phyloP scores from a whole-genome alignment of 352 stramenopile genomes.

The Phytophthora pluvialis region DNA sequence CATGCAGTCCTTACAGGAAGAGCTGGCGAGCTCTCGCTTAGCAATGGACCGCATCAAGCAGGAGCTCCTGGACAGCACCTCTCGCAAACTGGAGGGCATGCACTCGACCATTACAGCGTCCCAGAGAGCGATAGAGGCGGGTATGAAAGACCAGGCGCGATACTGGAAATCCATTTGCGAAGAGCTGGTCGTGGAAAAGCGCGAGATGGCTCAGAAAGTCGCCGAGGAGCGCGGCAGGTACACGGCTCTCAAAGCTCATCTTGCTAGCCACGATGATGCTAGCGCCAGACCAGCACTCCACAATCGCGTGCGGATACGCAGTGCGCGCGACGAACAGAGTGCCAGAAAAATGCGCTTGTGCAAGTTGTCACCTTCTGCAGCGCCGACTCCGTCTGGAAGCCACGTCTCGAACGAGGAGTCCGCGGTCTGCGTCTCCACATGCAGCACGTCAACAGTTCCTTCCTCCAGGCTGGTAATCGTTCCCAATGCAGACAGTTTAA shows the following conservation, averaged over 20 bases:
- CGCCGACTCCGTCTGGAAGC: slow-evolving; percentile 3
- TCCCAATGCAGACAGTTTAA: slow-evolving; percentile 10
- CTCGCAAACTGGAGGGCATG: slow-evolving; percentile 35
- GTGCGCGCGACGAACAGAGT: neutral
- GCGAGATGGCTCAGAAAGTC: slow-evolving; percentile 48
- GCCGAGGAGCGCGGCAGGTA: slow-evolving; percentile 54
- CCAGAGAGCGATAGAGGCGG: slow-evolving; percentile 37
- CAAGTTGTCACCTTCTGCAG: slow-evolving; percentile 6
- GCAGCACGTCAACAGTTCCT: slow-evolving; percentile 12
- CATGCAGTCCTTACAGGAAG: slow-evolving; percentile 24
- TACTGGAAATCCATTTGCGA: slow-evolving; percentile 58
- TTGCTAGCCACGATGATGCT: slow-evolving; percentile 33
- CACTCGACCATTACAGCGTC: slow-evolving; percentile 29
- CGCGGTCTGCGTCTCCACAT: slow-evolving; percentile 1
- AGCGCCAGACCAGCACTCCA: neutral
- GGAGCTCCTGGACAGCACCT: slow-evolving; percentile 34
- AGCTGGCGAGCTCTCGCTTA: slow-evolving; percentile 31
- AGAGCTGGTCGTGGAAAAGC: slow-evolving; percentile 53
- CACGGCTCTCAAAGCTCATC: slow-evolving; percentile 46
- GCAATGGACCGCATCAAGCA: slow-evolving; percentile 36
- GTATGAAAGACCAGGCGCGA: slow-evolving; percentile 42
- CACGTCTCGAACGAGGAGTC: slow-evolving; percentile 14
- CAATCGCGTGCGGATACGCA: neutral
- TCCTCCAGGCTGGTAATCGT: slow-evolving; percentile 10
- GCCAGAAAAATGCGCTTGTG: slow-evolving; percentile 7